Evolutionary conservation across 352 stramenopile genomes (phyloP), one percentile per base, ranked within the genome.

Genomic region (Lagenidium sp.): DNA sequence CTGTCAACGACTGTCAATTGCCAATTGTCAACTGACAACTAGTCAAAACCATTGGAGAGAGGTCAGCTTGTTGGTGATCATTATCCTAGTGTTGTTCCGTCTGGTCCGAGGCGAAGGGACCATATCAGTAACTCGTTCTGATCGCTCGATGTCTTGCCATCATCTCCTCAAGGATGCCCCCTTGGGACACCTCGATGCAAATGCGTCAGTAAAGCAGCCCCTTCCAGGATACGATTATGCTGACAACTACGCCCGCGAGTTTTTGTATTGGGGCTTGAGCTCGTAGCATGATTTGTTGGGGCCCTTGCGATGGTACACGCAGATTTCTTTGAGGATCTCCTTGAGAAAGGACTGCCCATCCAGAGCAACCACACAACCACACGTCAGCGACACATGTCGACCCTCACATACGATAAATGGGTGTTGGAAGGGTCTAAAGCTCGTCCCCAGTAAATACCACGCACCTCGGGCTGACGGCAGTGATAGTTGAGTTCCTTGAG

Each of bases 221-320:
- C 24, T 53, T 42, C 25, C 68, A 74, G 40, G 48, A 59, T 16
- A 59, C 59, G 20, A 72, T 60, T n/a, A n/a, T n/a, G n/a, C n/a
- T n/a, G 15, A 63, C 60, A 21, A 19, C 16, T 61, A 61, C 19
- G 53, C 46, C 24, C 53, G 53, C 41, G 47, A 61, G 55, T 87
- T 77, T 60, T 94, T 94, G 76, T 89, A 90, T 55, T 94, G 78
- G 24, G 78, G 68, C 54, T 91, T 89, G 25, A 94, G 63, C 59
- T 94, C 81, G 68, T 94, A 91, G 65, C 79, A 91, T 52, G 75
- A 90, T 50, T 94, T 94, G 74, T 94, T 94, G 4, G 81, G 81
- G 6, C 78, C 78, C 59, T 88, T 91, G 59, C 79, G 79, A 53
- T 91, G 78, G 60, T 94, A 94, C 30, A 84, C 64, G 58, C 81